These are phyloP conservation scores for Eimeria mitis DNA, from an alignment of 169 alveolate species.

Conservation along the genomic window DNA sequence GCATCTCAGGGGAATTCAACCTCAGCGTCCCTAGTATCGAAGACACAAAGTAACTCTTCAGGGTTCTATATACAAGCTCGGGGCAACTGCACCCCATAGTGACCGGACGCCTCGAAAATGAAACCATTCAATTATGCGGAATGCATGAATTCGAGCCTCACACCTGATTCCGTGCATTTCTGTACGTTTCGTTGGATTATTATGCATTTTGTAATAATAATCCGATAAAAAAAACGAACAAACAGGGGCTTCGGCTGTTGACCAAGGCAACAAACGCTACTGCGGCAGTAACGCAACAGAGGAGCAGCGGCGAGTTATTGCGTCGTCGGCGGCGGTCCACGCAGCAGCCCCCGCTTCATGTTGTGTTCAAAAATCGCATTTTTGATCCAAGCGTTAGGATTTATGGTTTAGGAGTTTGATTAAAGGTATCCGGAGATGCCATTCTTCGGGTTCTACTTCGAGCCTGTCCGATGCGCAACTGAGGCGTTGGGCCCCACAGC, in stretches of 20 bases:
- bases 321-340: not conserved
- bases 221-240: too few species aligned
- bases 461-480: not conserved
- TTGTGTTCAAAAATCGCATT: not conserved
- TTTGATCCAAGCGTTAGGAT: not conserved
- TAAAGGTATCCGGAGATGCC: not conserved
- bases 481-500: not conserved
- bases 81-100: too few species aligned
- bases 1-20: too few species aligned
- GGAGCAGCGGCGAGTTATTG: not conserved
- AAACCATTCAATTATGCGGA: too few species aligned
- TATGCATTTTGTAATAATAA: too few species aligned
- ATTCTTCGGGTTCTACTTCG: conserved; percentile 26
- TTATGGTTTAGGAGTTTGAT: not conserved
- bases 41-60: too few species aligned
- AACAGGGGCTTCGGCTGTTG: not conserved
- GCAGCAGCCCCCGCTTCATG: not conserved
- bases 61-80: too few species aligned
- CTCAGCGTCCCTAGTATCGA: too few species aligned
- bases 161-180: too few species aligned
- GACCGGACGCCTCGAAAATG: too few species aligned
- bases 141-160: too few species aligned
- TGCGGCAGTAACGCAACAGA: not conserved
- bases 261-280: not conserved
- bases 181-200: too few species aligned